Evolutionary conservation across 441 rosid genomes (phyloP).

Genomic region (Erodium texanum): DNA sequence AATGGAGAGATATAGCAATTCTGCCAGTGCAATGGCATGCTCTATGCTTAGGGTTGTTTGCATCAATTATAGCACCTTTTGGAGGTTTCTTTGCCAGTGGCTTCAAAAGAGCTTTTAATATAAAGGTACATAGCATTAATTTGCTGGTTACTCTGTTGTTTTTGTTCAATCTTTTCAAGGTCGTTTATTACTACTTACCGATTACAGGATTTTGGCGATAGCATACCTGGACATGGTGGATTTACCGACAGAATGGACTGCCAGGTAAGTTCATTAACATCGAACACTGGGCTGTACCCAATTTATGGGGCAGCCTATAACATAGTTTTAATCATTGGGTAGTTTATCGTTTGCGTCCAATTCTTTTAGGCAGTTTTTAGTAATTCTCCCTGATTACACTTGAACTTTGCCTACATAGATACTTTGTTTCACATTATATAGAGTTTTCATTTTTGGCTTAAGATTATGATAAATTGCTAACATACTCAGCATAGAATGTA

Average conservation of each 20-base stretch:
- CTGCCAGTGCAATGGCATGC: constrained; percentile 4
- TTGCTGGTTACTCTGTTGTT: neutral
- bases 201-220: constrained; percentile 6
- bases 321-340: too few species aligned
- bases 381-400: too few species aligned
- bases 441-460: too few species aligned
- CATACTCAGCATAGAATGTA: too few species aligned
- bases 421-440: too few species aligned
- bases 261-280: neutral
- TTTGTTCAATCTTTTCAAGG: neutral
- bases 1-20: neutral
- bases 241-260: constrained; percentile 3
- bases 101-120: neutral
- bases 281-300: too few species aligned
- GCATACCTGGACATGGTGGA: constrained; percentile 2
- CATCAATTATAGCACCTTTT: constrained; percentile 4
- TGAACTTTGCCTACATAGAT: too few species aligned
- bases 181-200: neutral
- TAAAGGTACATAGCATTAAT: neutral
- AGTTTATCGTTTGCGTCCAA: too few species aligned
- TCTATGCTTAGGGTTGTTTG: constrained; percentile 3
- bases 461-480: too few species aligned
- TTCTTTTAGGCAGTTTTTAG: too few species aligned
- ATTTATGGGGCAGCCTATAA: too few species aligned
- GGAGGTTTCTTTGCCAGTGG: constrained; percentile 7